A percentile compares a stretch with the other conserved stretches of the same genome.
Evolutionary conservation across 1,284 basidiomycete genomes (phyloP).

Genomic region (Leccinum pallidistipes): DNA sequence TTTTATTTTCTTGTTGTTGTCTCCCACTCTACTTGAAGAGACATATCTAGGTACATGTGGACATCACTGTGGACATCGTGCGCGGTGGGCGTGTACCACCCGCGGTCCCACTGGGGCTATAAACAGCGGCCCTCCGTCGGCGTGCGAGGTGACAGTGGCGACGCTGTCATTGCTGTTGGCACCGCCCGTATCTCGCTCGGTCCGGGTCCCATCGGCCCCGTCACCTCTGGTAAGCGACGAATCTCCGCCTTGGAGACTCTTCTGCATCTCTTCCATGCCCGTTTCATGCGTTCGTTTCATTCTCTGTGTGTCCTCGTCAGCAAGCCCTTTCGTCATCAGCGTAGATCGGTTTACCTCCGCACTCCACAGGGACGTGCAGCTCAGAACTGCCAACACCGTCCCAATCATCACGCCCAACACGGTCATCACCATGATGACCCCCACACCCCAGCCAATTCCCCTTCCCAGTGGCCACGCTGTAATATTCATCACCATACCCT

Average conservation of each 20-base stretch:
- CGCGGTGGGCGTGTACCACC: constrained; percentile 3
- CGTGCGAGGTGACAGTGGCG: constrained; percentile 12
- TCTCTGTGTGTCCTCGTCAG: constrained; percentile 12
- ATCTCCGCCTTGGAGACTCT: background rate
- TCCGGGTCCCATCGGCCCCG: background rate
- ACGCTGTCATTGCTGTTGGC: constrained; percentile 4
- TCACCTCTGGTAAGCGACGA: background rate
- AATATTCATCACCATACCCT: constrained; percentile 11
- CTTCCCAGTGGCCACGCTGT: constrained; percentile 3
- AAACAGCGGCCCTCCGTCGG: constrained; percentile 2
- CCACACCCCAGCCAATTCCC: constrained; percentile 1
- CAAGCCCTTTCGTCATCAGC: background rate
- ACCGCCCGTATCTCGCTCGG: constrained; percentile 1
- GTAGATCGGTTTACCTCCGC: constrained; percentile 12
- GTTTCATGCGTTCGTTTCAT: background rate
- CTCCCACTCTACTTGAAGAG: background rate
- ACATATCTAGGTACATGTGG: constrained; percentile 7
- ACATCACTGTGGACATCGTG: constrained; percentile 4
- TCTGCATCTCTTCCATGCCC: constrained; percentile 2
- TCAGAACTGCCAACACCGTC: constrained; percentile 7
- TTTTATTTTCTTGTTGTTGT: constrained; percentile 9
- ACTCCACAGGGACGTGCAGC: constrained; percentile 14
- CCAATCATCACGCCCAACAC: constrained; percentile 5
- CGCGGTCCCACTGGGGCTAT: constrained; percentile 1
- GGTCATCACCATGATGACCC: constrained; percentile 1